A percentile compares a stretch with the other conserved stretches of the same genome.
These are phyloP conservation scores for Platismatia glauca DNA, from an alignment of 495 filamentous ascomycete species.

Conservation along the genomic window DNA sequence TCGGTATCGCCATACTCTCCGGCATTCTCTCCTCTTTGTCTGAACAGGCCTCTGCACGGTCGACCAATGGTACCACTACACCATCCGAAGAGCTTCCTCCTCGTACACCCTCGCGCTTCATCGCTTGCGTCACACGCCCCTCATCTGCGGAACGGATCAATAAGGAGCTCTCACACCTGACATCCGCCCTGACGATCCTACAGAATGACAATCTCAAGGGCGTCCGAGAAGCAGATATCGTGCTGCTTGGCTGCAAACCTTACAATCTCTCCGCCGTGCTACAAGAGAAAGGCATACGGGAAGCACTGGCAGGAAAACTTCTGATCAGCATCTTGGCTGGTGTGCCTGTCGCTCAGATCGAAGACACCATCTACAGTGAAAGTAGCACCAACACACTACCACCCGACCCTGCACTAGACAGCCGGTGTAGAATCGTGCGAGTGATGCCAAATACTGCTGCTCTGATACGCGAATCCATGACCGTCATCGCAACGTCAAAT, in stretches of 20 bases:
- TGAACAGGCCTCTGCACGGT: constrained; percentile 30
- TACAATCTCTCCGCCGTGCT: constrained; percentile 60
- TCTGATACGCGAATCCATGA: constrained; percentile 70
- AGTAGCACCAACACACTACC: constrained; percentile 5
- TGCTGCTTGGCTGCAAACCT: constrained; percentile 73
- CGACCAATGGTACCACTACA: constrained; percentile 41
- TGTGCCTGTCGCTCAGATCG: constrained; percentile 57
- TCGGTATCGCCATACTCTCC: constrained; percentile 76
- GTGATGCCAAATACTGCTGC: constrained; percentile 71
- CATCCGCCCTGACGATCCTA: constrained; percentile 29
- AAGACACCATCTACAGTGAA: constrained; percentile 45
- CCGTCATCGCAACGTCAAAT: constrained; percentile 55
- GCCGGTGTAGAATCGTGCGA: constrained; percentile 51
- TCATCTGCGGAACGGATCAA: constrained; percentile 56
- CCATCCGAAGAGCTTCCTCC: constrained; percentile 38
- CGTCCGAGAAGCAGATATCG: constrained; percentile 49
- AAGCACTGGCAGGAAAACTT: constrained; percentile 67
- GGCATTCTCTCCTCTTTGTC: constrained; percentile 63
- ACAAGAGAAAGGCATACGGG: constrained; percentile 51
- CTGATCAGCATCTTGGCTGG: constrained; percentile 80
- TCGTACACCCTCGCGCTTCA: constrained; percentile 60
- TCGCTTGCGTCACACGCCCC: constrained; percentile 61
- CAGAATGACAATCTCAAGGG: constrained; percentile 52
- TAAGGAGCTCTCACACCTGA: constrained; percentile 37
- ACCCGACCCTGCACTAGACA: constrained; percentile 20